These are phyloP conservation scores for Ophiobolus disseminans DNA, from an alignment of 2,329 filamentous ascomycete genomes.

Conservation along the genomic window DNA sequence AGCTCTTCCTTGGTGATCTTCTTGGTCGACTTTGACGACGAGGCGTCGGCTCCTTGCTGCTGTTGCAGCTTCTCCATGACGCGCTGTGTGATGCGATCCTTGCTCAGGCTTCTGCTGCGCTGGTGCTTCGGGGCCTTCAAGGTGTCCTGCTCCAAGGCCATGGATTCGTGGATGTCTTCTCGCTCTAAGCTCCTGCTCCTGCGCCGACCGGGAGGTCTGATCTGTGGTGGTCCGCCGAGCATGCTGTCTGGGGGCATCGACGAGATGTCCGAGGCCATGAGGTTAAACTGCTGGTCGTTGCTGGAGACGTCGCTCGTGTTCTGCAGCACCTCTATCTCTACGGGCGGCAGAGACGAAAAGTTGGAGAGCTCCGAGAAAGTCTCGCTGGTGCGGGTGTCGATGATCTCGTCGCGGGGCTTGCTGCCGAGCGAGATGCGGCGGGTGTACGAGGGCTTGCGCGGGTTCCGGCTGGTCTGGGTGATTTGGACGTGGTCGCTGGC, in stretches of 20 bases:
- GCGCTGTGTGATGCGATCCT: constrained; percentile 71
- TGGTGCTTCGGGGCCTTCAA: constrained; percentile 66
- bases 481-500: constrained; percentile 84
- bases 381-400: constrained; percentile 43
- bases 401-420: constrained; percentile 50
- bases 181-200: constrained; percentile 60
- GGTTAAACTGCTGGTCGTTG: constrained; percentile 69
- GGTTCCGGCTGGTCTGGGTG: constrained; percentile 76
- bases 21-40: constrained; percentile 30
- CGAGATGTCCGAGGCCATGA: constrained; percentile 83
- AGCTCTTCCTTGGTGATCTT: constrained; percentile 39
- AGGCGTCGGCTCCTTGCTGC: constrained; percentile 58
- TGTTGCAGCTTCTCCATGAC: constrained; percentile 70
- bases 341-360: constrained; percentile 70
- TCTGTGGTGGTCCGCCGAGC: constrained; percentile 62
- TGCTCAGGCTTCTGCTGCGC: constrained; percentile 69
- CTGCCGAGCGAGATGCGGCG: constrained; percentile 69
- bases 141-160: constrained; percentile 47
- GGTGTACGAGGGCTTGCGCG: constrained; percentile 71
- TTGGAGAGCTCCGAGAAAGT: constrained; percentile 82
- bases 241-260: constrained; percentile 77
- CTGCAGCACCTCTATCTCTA: constrained; percentile 87
- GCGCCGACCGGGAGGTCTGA: constrained; percentile 54
- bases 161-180: constrained; percentile 38
- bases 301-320: constrained; percentile 72